Evolutionary conservation across 139 green algal species (phyloP).

Genomic region (Microglena sp.): DNA sequence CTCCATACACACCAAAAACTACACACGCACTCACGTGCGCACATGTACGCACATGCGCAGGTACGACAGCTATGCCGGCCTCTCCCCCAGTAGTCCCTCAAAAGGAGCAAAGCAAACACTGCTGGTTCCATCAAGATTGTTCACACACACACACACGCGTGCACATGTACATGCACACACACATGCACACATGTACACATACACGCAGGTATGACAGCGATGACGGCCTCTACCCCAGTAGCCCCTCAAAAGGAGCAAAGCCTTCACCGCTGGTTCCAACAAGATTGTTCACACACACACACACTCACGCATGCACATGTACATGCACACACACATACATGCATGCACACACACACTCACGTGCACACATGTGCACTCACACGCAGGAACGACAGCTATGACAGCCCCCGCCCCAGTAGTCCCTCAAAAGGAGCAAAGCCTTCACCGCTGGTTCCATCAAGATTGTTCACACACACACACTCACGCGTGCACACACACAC

Average conservation of each 20-base stretch:
- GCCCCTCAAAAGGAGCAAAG: not conserved
- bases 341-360: not conserved
- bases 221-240: not conserved
- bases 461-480: not conserved
- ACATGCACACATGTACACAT: not conserved
- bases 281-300: not conserved
- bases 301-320: not conserved
- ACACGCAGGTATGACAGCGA: not conserved
- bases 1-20: not conserved
- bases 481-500: not conserved
- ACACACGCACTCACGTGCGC: too few relatives aligned
- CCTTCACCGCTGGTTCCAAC: not conserved
- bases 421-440: not conserved
- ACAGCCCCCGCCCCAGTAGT: not conserved
- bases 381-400: not conserved
- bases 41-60: too few relatives aligned
- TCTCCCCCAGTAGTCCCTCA: not conserved
- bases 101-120: too few relatives aligned
- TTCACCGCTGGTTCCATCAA: not conserved
- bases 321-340: not conserved
- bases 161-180: not conserved
- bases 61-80: not conserved
- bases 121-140: not conserved
- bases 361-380: not conserved
- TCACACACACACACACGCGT: not conserved